Percentiles rank a stretch among this genome's conserved stretches.
Conservation (phyloP, 2,329 filamentous ascomycete genomes). For the Aspergillus nomiae region DNA sequence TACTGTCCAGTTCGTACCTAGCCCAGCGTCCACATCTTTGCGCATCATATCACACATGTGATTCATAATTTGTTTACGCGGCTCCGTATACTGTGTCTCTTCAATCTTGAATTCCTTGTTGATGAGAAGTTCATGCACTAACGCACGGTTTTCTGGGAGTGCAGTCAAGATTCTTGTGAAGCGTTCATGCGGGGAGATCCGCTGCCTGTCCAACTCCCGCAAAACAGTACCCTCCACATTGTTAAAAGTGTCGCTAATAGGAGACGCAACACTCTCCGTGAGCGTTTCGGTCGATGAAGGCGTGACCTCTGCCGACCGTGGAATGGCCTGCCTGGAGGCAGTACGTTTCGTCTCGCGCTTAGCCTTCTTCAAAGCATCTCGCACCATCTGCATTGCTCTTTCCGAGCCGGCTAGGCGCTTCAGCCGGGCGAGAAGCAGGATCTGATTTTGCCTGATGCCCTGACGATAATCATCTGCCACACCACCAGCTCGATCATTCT, state of each 20-base stretch:
- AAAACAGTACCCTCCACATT: conserved; percentile 36
- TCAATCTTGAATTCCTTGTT: conserved; percentile 66
- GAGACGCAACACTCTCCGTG: conserved; percentile 41
- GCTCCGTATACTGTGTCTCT: conserved; percentile 49
- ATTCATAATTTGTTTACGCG: conserved; percentile 59
- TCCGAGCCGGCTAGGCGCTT: conserved; percentile 65
- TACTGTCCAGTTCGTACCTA: conserved; percentile 61
- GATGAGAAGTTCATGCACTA: conserved; percentile 66
- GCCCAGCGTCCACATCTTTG: conserved; percentile 56
- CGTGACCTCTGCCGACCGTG: conserved; percentile 53
- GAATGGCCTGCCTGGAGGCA: conserved; percentile 58
- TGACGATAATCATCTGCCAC: conserved; percentile 65
- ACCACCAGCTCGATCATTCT: conserved; percentile 62
- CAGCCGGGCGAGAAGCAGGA: conserved; percentile 62
- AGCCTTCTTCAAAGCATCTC: conserved; percentile 62
- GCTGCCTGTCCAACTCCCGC: conserved; percentile 38
- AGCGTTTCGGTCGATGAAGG: conserved; percentile 35
- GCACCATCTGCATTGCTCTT: conserved; percentile 60
- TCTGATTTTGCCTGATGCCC: conserved; percentile 67
- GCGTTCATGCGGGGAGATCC: conserved; percentile 41
- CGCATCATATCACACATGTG: conserved; percentile 63
- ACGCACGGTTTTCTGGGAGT: conserved; percentile 61
- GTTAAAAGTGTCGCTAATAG: conserved; percentile 44
- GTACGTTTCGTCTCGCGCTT: conserved; percentile 55
- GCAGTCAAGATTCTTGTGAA: conserved; percentile 59